Conservation (phyloP, 2,329 filamentous ascomycete species). For the Dactylellina drechsleri region DNA sequence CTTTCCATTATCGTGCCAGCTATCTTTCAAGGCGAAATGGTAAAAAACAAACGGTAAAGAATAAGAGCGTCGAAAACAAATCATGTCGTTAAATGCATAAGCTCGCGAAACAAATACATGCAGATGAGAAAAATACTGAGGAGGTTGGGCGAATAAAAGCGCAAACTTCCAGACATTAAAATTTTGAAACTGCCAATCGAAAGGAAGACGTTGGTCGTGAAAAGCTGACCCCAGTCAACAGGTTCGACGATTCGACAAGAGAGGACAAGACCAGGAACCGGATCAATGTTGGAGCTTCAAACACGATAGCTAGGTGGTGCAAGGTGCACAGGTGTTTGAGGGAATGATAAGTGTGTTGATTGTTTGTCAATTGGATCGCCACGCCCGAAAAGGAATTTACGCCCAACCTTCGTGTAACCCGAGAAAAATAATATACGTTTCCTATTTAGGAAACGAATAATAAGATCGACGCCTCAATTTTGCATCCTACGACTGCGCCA, state of each 20-base stretch:
- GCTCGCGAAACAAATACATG: neutral
- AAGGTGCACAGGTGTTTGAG: too few species aligned
- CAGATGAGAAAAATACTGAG: conserved; percentile 18
- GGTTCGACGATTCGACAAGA: neutral
- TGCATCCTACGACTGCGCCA: neutral
- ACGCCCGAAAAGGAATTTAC: neutral
- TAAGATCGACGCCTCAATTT: neutral
- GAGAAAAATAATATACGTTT: neutral
- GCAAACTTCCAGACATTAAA: conserved; percentile 1
- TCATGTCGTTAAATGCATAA: conserved; percentile 26
- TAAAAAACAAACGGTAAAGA: too few species aligned
- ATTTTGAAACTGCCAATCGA: neutral
- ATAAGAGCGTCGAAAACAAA: conserved; percentile 37
- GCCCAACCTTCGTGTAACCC: neutral
- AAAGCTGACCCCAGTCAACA: conserved; percentile 5
- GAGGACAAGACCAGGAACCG: neutral
- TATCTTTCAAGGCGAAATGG: conserved; percentile 33
- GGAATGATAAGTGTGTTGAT: neutral
- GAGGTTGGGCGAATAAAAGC: conserved; percentile 47
- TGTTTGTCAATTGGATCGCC: neutral
- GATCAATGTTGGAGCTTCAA: neutral
- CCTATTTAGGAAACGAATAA: neutral
- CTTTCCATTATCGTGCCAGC: conserved; percentile 49
- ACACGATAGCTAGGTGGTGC: neutral
- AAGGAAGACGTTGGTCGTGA: conserved; percentile 3